Base-by-base conservation (phyloP, 345 rosid species). In the Salix arbutifolia region DNA sequence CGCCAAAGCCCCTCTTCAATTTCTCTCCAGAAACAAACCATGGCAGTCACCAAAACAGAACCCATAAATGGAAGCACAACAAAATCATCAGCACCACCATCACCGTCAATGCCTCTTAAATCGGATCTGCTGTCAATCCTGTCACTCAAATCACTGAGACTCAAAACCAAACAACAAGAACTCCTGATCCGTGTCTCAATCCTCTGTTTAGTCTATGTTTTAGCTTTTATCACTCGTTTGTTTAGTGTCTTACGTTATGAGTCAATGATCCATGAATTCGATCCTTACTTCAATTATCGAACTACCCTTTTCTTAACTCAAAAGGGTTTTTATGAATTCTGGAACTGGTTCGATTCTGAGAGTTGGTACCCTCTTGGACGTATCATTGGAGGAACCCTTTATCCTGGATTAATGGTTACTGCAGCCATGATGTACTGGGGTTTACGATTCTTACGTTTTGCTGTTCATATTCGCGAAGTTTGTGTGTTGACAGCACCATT, bases 281-380 rank as follows among this genome's bases (percentile, higher is more conserved):
- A 96, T 70, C 99, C 99, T 1, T 96, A 96, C 80, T 96, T 96
- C 86, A 96, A 96, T 79, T 93, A 96, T 79, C 88, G 99, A 8
- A 92, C 97, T 18, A 94, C 98, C 0, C 92, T 92, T 7, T 94
- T 74, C 86, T 77, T 94, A 26, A 94, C 98, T 1, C 73, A 90
- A 77, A 91, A 96, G 48, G 99, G 99, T 3, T 96, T 96, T 70
- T 91, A 91, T 80, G 99, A 96, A 73, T 96, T 96, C 77, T 96
- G 99, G 99, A 96, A 96, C 86, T 96, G 99, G 99, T 96, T 96
- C 77, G 99, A 96, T 48, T 90, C 89, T 7, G 99, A 96, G 88
- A 87, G 92, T 67, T 96, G 99, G 99, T 96, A 96, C 79, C 99
- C 99, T n/a, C 88, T 96, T 2, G 99, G 99, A 3, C 90, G 99